phyloP scores from a whole-genome alignment of 306 rosid genomes.

The Alnus rubra region DNA sequence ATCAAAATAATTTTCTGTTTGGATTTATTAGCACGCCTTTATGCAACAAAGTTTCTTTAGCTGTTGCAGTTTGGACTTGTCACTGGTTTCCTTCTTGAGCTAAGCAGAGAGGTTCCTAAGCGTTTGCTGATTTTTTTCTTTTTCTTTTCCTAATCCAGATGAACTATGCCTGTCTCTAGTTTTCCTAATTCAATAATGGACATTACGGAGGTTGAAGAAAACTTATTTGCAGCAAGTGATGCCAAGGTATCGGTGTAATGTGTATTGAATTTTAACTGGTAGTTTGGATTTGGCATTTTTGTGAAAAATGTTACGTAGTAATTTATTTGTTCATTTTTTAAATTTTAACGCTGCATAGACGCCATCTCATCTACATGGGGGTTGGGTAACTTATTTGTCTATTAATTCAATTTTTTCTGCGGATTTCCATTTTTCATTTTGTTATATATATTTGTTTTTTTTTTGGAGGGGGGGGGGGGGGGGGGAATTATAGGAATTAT shows the following conservation, averaged over 20 bases:
- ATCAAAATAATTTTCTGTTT: background rate
- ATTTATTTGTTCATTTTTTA: background rate
- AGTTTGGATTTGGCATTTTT: background rate
- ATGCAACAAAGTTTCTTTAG: background rate
- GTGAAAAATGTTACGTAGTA: background rate
- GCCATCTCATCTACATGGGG: background rate
- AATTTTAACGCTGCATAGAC: background rate
- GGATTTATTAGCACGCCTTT: background rate
- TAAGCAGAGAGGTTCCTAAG: background rate
- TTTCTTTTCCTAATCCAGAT: slow-evolving; percentile 37
- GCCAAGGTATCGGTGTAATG: slow-evolving; percentile 67
- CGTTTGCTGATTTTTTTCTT: slow-evolving; percentile 23
- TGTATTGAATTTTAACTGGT: background rate
- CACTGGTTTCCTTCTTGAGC: background rate
- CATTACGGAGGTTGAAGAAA: slow-evolving; percentile 73
- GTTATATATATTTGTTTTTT: background rate
- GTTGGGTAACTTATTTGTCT: background rate
- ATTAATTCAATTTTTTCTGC: background rate
- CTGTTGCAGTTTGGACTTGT: slow-evolving; percentile 5
- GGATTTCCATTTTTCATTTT: too few species aligned
- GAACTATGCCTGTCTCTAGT: slow-evolving; percentile 32
- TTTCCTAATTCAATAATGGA: slow-evolving; percentile 59
- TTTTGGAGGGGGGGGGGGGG: too few species aligned
- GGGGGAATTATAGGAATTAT: background rate
- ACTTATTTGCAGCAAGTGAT: slow-evolving; percentile 69